A percentile compares a stretch with the other conserved stretches of the same genome.
These are phyloP conservation scores for Fusarium oligoseptatum DNA, from an alignment of 2,329 filamentous ascomycete species.

Conservation along the genomic window DNA sequence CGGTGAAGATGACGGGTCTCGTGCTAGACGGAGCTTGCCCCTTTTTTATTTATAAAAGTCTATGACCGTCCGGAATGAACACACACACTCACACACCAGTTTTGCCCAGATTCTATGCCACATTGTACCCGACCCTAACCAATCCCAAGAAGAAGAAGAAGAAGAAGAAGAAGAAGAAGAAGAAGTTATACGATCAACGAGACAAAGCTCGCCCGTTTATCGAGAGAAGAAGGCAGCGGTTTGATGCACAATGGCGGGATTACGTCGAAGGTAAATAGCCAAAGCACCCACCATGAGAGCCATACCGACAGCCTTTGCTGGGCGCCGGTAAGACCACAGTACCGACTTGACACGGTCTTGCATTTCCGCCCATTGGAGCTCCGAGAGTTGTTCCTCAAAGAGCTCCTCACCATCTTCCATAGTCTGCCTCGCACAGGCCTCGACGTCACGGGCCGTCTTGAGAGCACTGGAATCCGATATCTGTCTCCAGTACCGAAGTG, in stretches of 20 bases:
- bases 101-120: constrained; percentile 20
- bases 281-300: constrained; percentile 76
- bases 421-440: constrained; percentile 65
- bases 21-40: constrained; percentile 27
- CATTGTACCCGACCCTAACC: constrained; percentile 1
- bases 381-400: constrained; percentile 78
- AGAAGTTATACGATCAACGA: neutral
- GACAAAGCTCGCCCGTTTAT: constrained; percentile 26
- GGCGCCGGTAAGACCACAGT: constrained; percentile 75
- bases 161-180: neutral
- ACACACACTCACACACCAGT: neutral
- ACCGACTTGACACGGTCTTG: constrained; percentile 48
- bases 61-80: constrained; percentile 13
- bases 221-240: constrained; percentile 46
- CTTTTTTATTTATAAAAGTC: constrained; percentile 18
- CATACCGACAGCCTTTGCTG: constrained; percentile 71
- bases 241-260: constrained; percentile 49
- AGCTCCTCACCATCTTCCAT: constrained; percentile 75
- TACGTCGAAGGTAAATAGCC: constrained; percentile 75
- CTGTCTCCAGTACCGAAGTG: constrained; percentile 76
- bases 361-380: constrained; percentile 76
- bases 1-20: constrained; percentile 35
- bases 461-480: constrained; percentile 85
- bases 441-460: constrained; percentile 78
- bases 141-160: neutral